Percentiles rank a stretch among this genome's conserved stretches.
These are phyloP conservation scores for Mangifera indica DNA, from an alignment of 345 rosid genomes.

Conservation along the genomic window DNA sequence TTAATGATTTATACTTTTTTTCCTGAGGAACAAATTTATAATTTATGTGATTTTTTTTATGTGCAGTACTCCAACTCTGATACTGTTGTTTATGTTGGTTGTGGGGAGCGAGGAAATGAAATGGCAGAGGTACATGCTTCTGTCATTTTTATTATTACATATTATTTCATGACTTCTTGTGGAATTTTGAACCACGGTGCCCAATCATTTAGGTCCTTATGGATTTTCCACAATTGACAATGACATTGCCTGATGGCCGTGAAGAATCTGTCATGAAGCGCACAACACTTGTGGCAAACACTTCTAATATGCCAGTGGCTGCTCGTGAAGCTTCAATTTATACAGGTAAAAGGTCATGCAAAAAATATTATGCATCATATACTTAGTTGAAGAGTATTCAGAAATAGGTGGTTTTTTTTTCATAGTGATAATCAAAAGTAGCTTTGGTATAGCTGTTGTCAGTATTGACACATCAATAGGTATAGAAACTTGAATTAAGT, in stretches of 20 bases:
- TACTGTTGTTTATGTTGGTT: conserved; percentile 96
- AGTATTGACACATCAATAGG: background rate
- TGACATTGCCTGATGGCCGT: conserved; percentile 99
- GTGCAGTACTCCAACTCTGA: conserved; percentile 97
- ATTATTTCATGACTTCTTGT: background rate
- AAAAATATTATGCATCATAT: background rate
- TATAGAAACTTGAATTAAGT: background rate
- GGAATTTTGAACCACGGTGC: conserved; percentile 9
- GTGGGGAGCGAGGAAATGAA: conserved; percentile 99
- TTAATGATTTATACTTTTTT: conserved; percentile 16
- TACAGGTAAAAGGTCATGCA: conserved; percentile 52
- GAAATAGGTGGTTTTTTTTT: background rate
- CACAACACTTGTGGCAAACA: conserved; percentile 96
- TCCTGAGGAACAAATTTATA: background rate
- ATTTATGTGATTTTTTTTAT: conserved; percentile 8
- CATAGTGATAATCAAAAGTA: background rate
- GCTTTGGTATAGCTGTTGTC: background rate
- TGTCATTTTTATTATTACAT: conserved; percentile 15
- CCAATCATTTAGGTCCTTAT: conserved; percentile 75
- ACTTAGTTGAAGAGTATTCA: conserved; percentile 2
- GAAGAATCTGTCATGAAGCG: conserved; percentile 99
- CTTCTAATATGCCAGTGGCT: conserved; percentile 99
- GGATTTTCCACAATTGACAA: conserved; percentile 99
- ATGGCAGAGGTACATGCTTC: conserved; percentile 84
- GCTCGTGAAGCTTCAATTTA: conserved; percentile 99